Evolutionary conservation across 495 filamentous ascomycete genomes (phyloP).

Genomic region (Penicillium dipodomyicola): DNA sequence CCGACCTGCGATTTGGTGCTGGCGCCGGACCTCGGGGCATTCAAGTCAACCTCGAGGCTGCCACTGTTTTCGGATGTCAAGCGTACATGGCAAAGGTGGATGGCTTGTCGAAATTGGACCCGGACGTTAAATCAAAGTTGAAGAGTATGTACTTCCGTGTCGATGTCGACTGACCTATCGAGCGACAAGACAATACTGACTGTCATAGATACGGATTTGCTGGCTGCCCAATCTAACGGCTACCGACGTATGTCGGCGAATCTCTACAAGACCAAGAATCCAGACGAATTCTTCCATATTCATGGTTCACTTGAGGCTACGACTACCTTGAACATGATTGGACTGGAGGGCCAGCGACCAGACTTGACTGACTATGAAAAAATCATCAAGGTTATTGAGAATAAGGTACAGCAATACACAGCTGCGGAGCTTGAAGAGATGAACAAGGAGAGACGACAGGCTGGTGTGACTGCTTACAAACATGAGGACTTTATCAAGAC

Average conservation of each 20-base stretch:
- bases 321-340: constrained; percentile 68
- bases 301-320: constrained; percentile 74
- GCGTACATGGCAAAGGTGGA: constrained; percentile 70
- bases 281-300: constrained; percentile 69
- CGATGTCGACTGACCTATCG: background rate
- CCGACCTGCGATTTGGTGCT: constrained; percentile 52
- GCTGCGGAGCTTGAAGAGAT: constrained; percentile 61
- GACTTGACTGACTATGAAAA: constrained; percentile 64
- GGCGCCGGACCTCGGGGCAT: constrained; percentile 42
- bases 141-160: constrained; percentile 50
- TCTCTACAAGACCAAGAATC: constrained; percentile 66
- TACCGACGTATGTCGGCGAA: constrained; percentile 75
- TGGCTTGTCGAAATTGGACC: constrained; percentile 63
- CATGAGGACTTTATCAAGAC: constrained; percentile 63
- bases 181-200: constrained; percentile 17
- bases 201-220: constrained; percentile 63
- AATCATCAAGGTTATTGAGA: constrained; percentile 65
- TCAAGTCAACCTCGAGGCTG: constrained; percentile 59
- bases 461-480: constrained; percentile 64
- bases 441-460: constrained; percentile 61
- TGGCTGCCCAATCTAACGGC: constrained; percentile 65
- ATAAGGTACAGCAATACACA: constrained; percentile 61
- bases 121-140: constrained; percentile 56
- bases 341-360: constrained; percentile 59
- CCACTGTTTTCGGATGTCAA: constrained; percentile 66